phyloP scores from a whole-genome alignment of 345 rosid genomes.

The Brassica nigra region DNA sequence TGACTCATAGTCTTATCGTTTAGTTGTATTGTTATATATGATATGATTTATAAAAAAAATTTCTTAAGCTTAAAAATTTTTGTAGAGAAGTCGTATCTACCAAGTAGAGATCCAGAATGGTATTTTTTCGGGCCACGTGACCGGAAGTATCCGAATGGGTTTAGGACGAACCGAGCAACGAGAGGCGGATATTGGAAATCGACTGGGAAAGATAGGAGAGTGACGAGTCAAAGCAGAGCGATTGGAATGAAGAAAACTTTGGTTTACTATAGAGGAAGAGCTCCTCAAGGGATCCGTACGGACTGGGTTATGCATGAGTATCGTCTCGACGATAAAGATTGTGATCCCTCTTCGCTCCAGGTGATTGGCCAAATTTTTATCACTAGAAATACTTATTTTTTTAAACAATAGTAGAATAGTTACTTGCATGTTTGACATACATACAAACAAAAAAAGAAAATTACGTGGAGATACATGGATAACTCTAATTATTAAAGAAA shows the following conservation, averaged over 20 bases:
- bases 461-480: slow-evolving; percentile 21
- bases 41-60: background rate
- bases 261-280: slow-evolving; percentile 88
- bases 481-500: too few species aligned
- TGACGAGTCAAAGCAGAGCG: slow-evolving; percentile 60
- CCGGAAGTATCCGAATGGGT: slow-evolving; percentile 88
- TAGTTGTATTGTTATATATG: background rate
- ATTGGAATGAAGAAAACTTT: slow-evolving; percentile 95
- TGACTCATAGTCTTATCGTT: background rate
- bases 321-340: slow-evolving; percentile 86
- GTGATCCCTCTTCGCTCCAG: slow-evolving; percentile 73
- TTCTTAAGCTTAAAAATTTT: background rate
- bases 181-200: slow-evolving; percentile 94
- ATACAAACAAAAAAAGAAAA: background rate
- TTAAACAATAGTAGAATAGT: background rate
- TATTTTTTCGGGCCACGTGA: slow-evolving; percentile 94
- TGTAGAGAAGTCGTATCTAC: slow-evolving; percentile 79
- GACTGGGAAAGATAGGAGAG: slow-evolving; percentile 82
- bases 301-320: slow-evolving; percentile 98
- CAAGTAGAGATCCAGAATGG: slow-evolving; percentile 95
- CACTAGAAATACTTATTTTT: background rate
- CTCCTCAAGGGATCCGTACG: slow-evolving; percentile 89
- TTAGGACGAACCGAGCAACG: slow-evolving; percentile 86
- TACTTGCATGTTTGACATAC: background rate
- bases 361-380: slow-evolving; percentile 44